These are phyloP conservation scores for Parachlorella kessleri DNA, from an alignment of 139 green algal species.

Conservation along the genomic window DNA sequence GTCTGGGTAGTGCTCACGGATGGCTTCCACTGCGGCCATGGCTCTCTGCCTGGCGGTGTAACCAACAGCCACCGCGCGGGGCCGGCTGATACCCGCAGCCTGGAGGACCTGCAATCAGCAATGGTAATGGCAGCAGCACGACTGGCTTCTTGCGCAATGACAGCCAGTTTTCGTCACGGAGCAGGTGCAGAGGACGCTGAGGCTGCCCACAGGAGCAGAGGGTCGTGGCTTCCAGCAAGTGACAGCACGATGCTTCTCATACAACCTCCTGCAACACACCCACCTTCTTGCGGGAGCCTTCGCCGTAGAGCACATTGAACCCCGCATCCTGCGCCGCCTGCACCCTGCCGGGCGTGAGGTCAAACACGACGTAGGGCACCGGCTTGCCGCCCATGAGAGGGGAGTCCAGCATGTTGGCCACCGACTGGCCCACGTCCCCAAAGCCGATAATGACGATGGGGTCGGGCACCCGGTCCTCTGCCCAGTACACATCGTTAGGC, in stretches of 20 bases:
- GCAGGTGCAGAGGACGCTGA: too few relatives aligned
- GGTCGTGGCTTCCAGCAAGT: too few relatives aligned
- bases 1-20: slow-evolving; percentile 59
- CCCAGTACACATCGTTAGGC: not conserved
- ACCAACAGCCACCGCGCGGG: slow-evolving; percentile 74
- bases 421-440: slow-evolving; percentile 77
- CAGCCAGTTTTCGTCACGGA: too few relatives aligned
- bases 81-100: slow-evolving; percentile 74
- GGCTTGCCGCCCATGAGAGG: slow-evolving; percentile 33
- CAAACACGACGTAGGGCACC: slow-evolving; percentile 84
- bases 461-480: not conserved
- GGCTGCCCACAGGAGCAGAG: too few relatives aligned
- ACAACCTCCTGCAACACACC: too few relatives aligned
- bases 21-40: slow-evolving; percentile 63
- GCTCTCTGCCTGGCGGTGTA: slow-evolving; percentile 57
- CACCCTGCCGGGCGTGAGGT: slow-evolving; percentile 53
- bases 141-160: too few relatives aligned
- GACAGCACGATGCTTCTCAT: too few relatives aligned
- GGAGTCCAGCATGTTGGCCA: slow-evolving; percentile 87
- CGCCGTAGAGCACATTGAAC: slow-evolving; percentile 71
- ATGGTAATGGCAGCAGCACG: too few relatives aligned
- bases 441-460: slow-evolving; percentile 46
- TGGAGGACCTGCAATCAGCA: slow-evolving; percentile 73
- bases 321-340: slow-evolving; percentile 48
- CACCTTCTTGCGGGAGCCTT: slow-evolving; percentile 63